Evolutionary conservation across 257 asterid genomes (phyloP).

Genomic region (Solanum bukasovii): DNA sequence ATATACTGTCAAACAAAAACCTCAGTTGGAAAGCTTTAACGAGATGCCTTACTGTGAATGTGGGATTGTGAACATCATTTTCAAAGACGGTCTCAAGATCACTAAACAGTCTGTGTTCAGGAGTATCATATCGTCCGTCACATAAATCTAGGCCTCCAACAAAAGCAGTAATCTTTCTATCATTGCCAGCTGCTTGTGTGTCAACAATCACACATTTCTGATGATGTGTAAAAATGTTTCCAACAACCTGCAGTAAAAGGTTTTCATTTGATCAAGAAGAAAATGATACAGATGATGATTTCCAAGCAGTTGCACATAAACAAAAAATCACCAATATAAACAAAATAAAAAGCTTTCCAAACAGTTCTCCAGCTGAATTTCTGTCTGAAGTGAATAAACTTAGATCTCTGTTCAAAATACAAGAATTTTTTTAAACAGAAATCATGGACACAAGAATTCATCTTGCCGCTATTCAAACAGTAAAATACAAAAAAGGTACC

Average conservation of each 20-base stretch:
- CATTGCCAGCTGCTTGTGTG: slow-evolving; percentile 68
- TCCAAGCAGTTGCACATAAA: not conserved
- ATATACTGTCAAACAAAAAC: not conserved
- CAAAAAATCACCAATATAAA: not conserved
- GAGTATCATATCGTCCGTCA: slow-evolving; percentile 98
- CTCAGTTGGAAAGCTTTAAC: not conserved
- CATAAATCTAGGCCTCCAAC: slow-evolving; percentile 93
- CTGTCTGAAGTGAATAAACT: not conserved
- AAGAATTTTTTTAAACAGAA: not conserved
- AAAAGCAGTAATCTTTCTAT: slow-evolving; percentile 71
- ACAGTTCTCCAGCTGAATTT: not conserved
- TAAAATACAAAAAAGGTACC: slow-evolving; percentile 20
- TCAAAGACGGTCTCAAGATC: slow-evolving; percentile 74
- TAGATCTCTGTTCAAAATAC: not conserved
- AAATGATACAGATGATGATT: not conserved
- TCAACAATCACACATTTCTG: slow-evolving; percentile 96
- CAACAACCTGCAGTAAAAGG: slow-evolving; percentile 57
- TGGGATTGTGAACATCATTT: slow-evolving; percentile 80
- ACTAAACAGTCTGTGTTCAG: slow-evolving; percentile 69
- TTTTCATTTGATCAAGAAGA: not conserved
- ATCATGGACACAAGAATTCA: not conserved
- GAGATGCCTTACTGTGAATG: slow-evolving; percentile 53
- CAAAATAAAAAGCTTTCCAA: not conserved
- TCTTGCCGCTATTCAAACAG: not conserved
- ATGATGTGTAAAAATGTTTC: slow-evolving; percentile 94